Evolutionary conservation across 345 rosid genomes (phyloP).

Genomic region (Durio zibethinus): DNA sequence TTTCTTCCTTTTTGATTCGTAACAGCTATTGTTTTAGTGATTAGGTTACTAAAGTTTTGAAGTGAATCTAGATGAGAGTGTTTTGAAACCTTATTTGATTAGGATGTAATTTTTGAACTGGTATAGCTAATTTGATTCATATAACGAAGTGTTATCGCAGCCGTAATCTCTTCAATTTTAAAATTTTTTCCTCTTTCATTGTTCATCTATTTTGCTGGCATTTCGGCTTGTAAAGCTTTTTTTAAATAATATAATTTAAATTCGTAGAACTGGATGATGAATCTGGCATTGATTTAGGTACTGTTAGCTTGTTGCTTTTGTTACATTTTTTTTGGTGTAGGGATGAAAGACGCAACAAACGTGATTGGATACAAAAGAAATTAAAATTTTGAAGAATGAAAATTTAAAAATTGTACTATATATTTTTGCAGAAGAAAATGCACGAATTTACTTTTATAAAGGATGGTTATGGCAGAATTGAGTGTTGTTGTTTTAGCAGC

Average conservation of each 20-base stretch:
- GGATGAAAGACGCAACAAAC: neutral
- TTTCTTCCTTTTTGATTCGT: neutral
- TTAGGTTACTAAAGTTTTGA: neutral
- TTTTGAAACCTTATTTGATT: neutral
- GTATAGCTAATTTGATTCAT: neutral
- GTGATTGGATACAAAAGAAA: neutral
- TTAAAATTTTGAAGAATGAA: neutral
- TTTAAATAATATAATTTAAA: neutral
- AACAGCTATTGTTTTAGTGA: neutral
- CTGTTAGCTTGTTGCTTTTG: neutral
- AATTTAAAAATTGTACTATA: neutral
- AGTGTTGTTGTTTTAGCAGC: neutral
- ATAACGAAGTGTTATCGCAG: neutral
- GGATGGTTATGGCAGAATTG: neutral
- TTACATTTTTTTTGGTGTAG: neutral
- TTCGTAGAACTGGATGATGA: neutral
- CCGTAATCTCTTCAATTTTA: neutral
- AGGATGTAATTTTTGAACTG: neutral
- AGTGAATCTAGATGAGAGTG: neutral
- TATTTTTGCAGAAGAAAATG: neutral
- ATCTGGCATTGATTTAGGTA: neutral
- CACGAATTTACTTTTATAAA: neutral
- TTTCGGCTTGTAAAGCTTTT: neutral
- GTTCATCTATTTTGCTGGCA: neutral
- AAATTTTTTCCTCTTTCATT: neutral